Percentiles rank a stretch among this genome's conserved stretches.
Evolutionary conservation across 352 stramenopile species (phyloP).

Genomic region (Saprolegnia diclina): DNA sequence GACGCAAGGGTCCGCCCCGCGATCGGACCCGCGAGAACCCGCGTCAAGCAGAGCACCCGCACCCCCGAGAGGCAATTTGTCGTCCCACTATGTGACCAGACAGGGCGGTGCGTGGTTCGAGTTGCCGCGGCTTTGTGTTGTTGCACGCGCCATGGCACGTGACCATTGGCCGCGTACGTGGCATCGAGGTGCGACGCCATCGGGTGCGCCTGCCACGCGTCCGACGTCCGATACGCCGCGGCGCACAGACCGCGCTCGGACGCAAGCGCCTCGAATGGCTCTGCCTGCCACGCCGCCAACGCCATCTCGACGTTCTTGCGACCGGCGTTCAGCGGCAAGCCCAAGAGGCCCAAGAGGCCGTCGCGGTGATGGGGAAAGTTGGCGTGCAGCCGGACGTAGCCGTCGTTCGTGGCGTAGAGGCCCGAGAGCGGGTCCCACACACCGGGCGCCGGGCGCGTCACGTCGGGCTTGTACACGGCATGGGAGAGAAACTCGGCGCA

Average conservation of each 20-base stretch:
- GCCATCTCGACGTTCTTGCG: not conserved
- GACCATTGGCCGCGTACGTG: not conserved
- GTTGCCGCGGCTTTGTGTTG: too few species aligned
- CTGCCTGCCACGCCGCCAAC: not conserved
- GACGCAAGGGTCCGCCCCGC: slow-evolving; percentile 21
- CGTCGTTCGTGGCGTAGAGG: slow-evolving; percentile 18
- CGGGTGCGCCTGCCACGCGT: slow-evolving; percentile 16
- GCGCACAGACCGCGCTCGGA: slow-evolving; percentile 16
- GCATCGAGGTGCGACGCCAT: slow-evolving; percentile 7
- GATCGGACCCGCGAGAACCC: slow-evolving; percentile 24
- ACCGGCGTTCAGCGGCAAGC: slow-evolving; percentile 1
- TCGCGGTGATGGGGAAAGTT: slow-evolving; percentile 28
- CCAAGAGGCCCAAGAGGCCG: slow-evolving; percentile 7
- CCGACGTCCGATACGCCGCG: slow-evolving; percentile 11
- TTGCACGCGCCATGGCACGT: slow-evolving; percentile 2
- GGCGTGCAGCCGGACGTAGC: slow-evolving; percentile 19
- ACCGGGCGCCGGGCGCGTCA: not conserved
- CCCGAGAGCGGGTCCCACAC: slow-evolving; percentile 27
- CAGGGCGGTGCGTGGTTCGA: not conserved
- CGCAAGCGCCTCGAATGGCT: slow-evolving; percentile 4
- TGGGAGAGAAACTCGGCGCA: slow-evolving; percentile 16
- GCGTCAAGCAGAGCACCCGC: slow-evolving; percentile 22
- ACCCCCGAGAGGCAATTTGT: slow-evolving; percentile 20
- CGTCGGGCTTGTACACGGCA: not conserved
- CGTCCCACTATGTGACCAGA: not conserved